A percentile compares a stretch with the other conserved stretches of the same genome.
Conservation (phyloP, 2,329 filamentous ascomycete species). For the Claviceps sorghi region DNA sequence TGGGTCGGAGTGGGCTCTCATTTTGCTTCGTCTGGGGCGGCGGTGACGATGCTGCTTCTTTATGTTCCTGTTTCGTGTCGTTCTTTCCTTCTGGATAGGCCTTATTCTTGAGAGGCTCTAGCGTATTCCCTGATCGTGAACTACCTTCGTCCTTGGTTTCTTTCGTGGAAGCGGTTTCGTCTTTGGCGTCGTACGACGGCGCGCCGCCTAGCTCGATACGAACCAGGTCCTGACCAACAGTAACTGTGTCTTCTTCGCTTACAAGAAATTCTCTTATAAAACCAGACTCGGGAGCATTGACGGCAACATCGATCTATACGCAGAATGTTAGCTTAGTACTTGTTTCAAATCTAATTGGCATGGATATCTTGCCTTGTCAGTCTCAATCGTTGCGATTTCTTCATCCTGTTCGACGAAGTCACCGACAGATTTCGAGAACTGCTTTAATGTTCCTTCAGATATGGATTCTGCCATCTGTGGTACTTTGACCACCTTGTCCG, state of each 20-base stretch:
- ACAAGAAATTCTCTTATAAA: conserved; percentile 84
- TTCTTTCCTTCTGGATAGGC: conserved; percentile 12
- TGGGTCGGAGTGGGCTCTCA: conserved; percentile 11
- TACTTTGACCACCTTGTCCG: conserved; percentile 80
- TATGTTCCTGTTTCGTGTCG: conserved; percentile 22
- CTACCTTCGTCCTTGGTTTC: conserved; percentile 13
- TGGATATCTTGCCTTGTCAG: conserved; percentile 62
- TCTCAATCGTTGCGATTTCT: conserved; percentile 97
- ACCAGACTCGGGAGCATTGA: conserved; percentile 84
- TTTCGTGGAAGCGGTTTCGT: conserved; percentile 19
- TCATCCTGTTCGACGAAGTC: conserved; percentile 92
- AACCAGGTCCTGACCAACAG: conserved; percentile 81
- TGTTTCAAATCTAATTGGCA: not conserved
- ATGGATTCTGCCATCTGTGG: conserved; percentile 98
- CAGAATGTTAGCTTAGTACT: not conserved
- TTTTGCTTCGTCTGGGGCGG: conserved; percentile 15
- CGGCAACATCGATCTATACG: conserved; percentile 77
- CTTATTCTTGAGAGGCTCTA: conserved; percentile 7
- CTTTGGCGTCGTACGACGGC: conserved; percentile 20
- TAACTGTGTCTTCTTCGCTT: conserved; percentile 88
- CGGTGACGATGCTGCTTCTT: conserved; percentile 16
- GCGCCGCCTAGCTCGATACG: conserved; percentile 68
- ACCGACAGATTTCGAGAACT: conserved; percentile 83
- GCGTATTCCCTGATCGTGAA: not conserved
- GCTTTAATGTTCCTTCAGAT: conserved; percentile 90